phyloP scores from a whole-genome alignment of 441 rosid species.

The Pelargonium australe region DNA sequence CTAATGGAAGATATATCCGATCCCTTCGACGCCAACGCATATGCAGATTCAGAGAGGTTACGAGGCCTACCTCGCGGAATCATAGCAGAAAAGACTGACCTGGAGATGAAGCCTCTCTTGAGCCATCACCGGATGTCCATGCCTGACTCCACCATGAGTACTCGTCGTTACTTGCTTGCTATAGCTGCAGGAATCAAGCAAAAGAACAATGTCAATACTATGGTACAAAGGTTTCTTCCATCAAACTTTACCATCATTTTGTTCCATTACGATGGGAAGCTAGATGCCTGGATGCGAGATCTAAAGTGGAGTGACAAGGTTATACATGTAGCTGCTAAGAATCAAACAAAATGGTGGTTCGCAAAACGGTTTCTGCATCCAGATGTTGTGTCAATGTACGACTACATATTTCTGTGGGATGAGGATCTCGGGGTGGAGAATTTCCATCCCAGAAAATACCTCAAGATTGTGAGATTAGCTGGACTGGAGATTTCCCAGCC shows the following conservation, averaged over 20 bases:
- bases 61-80: conserved; percentile 68
- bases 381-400: conserved; percentile 67
- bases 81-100: conserved; percentile 56
- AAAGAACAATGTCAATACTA: conserved; percentile 55
- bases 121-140: conserved; percentile 39
- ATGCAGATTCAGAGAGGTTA: conserved; percentile 34
- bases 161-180: conserved; percentile 48
- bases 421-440: conserved; percentile 85
- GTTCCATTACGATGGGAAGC: conserved; percentile 83
- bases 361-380: conserved; percentile 97
- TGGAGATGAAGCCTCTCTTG: conserved; percentile 88
- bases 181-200: conserved; percentile 83
- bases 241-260: conserved; percentile 74
- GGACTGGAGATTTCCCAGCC: conserved; percentile 98
- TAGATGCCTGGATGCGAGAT: conserved; percentile 68
- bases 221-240: conserved; percentile 84
- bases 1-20: conserved; percentile 52
- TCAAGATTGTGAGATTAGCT: conserved; percentile 57
- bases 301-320: conserved; percentile 73
- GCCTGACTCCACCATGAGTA: conserved; percentile 14
- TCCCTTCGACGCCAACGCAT: conserved; percentile 47
- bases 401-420: conserved; percentile 90
- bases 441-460: conserved; percentile 78
- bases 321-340: conserved; percentile 73
- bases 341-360: conserved; percentile 99